phyloP scores from a whole-genome alignment of 768 basidiomycete species.

The Macrolepiota albuminosa region DNA sequence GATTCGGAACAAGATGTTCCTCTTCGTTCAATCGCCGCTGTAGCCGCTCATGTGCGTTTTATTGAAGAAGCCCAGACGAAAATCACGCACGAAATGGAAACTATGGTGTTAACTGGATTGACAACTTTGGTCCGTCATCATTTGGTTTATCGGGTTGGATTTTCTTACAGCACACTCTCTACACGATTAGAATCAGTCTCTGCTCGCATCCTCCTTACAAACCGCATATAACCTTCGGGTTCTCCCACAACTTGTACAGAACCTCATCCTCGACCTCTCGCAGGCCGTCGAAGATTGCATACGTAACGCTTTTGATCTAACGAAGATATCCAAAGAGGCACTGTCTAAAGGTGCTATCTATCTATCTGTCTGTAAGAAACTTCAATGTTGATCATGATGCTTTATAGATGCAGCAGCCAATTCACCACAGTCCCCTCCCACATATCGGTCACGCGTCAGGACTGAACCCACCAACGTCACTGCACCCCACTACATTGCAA shows the following conservation, averaged over 20 bases:
- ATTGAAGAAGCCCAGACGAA: slow-evolving; percentile 67
- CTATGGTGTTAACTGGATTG: slow-evolving; percentile 80
- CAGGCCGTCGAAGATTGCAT: slow-evolving; percentile 82
- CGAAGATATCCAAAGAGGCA: slow-evolving; percentile 82
- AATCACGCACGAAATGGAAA: slow-evolving; percentile 86
- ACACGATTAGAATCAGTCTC: slow-evolving; percentile 69
- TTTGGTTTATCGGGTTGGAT: neutral
- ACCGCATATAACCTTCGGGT: slow-evolving; percentile 91
- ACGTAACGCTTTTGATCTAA: slow-evolving; percentile 78
- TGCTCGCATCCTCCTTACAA: slow-evolving; percentile 91
- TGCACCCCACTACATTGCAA: slow-evolving; percentile 79
- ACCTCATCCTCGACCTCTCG: slow-evolving; percentile 73
- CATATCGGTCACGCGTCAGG: slow-evolving; percentile 81
- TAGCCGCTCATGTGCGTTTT: slow-evolving; percentile 63
- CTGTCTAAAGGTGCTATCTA: slow-evolving; percentile 60
- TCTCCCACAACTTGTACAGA: slow-evolving; percentile 77
- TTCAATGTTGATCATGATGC: neutral
- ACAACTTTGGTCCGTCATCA: slow-evolving; percentile 59
- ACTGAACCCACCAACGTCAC: slow-evolving; percentile 89
- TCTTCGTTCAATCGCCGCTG: slow-evolving; percentile 68
- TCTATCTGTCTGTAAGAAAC: neutral
- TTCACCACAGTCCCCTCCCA: slow-evolving; percentile 32
- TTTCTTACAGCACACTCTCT: slow-evolving; percentile 7
- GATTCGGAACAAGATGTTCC: slow-evolving; percentile 35
- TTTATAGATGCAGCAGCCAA: slow-evolving; percentile 19